These are phyloP conservation scores for Aspergillus terreus DNA, from an alignment of 2,329 filamentous ascomycete species.

Conservation along the genomic window DNA sequence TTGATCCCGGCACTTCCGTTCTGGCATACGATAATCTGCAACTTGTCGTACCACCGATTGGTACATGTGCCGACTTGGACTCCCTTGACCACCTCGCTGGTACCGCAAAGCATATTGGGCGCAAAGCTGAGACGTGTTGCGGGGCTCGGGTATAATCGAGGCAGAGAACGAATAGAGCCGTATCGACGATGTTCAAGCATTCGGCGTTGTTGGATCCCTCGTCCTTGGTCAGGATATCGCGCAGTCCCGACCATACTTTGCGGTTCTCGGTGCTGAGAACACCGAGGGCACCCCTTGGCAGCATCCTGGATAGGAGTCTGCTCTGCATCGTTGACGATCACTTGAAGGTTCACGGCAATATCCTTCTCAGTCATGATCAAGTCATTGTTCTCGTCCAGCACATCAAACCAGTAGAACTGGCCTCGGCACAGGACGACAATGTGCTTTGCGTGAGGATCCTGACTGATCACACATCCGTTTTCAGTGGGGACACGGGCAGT, in stretches of 20 bases:
- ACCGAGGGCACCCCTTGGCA: conserved; percentile 88
- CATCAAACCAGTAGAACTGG: conserved; percentile 99
- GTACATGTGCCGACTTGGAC: conserved; percentile 97
- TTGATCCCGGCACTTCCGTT: conserved; percentile 98
- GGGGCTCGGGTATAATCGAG: conserved; percentile 85
- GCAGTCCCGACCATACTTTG: conserved; percentile 88
- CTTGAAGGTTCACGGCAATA: conserved; percentile 83
- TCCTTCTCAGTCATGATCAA: conserved; percentile 97
- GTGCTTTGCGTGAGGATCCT: conserved; percentile 90
- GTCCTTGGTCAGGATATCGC: conserved; percentile 82
- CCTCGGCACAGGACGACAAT: conserved; percentile 90
- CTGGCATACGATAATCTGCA: conserved; percentile 98
- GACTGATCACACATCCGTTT: conserved; percentile 90
- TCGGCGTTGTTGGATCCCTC: conserved; percentile 92
- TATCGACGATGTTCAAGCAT: conserved; percentile 91
- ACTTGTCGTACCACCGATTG: conserved; percentile 98
- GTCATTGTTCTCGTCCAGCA: conserved; percentile 89
- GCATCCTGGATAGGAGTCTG: conserved; percentile 89
- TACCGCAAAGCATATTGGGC: conserved; percentile 97
- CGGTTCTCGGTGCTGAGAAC: conserved; percentile 95
- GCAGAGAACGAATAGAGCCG: conserved; percentile 86
- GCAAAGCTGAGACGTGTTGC: conserved; percentile 77
- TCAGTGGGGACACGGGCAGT: conserved; percentile 92
- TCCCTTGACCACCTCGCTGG: conserved; percentile 83
- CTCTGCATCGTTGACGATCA: conserved; percentile 84